Evolutionary conservation across 345 rosid species (phyloP).

Genomic region (Bruguiera gymnorhiza): DNA sequence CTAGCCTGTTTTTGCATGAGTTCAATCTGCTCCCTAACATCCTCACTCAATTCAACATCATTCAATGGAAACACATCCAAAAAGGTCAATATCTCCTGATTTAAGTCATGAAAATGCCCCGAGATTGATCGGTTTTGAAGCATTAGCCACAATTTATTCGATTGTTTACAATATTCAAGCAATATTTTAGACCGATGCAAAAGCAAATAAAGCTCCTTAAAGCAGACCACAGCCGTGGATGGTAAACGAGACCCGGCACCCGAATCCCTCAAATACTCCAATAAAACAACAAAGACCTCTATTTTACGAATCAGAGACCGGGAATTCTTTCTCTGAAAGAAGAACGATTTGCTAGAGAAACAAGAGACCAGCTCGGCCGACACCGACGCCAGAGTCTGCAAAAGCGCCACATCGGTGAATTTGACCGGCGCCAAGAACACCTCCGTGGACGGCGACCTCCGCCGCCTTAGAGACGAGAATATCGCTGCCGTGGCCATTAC

Average conservation of each 20-base stretch:
- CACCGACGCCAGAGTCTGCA: conserved; percentile 57
- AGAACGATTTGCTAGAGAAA: conserved; percentile 40
- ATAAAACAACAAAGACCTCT: conserved; percentile 61
- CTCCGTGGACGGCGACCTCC: conserved; percentile 77
- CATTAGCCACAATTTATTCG: conserved; percentile 91
- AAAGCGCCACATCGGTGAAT: conserved; percentile 64
- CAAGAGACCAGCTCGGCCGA: conserved; percentile 59
- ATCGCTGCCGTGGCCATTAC: conserved; percentile 86
- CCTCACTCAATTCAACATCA: conserved; percentile 63
- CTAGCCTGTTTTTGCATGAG: conserved; percentile 64
- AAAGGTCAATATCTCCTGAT: conserved; percentile 83
- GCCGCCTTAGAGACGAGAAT: conserved; percentile 80
- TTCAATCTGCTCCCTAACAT: conserved; percentile 78
- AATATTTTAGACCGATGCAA: conserved; percentile 85
- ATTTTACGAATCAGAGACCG: conserved; percentile 74
- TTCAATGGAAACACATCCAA: conserved; percentile 83
- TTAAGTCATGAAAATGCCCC: conserved; percentile 93
- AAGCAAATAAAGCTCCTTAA: conserved; percentile 83
- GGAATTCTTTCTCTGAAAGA: conserved; percentile 71
- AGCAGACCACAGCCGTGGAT: conserved; percentile 56
- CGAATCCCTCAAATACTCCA: conserved; percentile 63
- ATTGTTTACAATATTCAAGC: conserved; percentile 71
- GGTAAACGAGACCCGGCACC: conserved; percentile 39
- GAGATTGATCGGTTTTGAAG: conserved; percentile 80
- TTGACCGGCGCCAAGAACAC: conserved; percentile 88